Evolutionary conservation across 2,329 filamentous ascomycete species (phyloP).

Genomic region (Colletotrichum sansevieriae): DNA sequence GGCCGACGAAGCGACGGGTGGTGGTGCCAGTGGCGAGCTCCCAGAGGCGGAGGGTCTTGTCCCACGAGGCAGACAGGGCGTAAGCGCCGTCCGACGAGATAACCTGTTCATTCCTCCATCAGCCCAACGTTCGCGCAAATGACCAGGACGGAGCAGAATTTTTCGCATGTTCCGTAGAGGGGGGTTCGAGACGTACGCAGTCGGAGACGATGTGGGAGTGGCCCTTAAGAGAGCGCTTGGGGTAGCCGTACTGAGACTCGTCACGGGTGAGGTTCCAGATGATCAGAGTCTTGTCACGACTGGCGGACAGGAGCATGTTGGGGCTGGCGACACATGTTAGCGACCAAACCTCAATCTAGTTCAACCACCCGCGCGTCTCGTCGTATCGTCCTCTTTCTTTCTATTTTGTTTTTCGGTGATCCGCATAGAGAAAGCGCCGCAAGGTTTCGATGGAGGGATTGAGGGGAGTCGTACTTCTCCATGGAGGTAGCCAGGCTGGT

Average conservation of each 20-base stretch:
- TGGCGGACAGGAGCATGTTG: constrained; percentile 99
- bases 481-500: constrained; percentile 98
- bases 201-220: constrained; percentile 99
- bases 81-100: constrained; percentile 99
- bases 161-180: constrained; percentile 29
- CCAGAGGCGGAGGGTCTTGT: constrained; percentile 99
- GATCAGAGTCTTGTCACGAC: constrained; percentile 98
- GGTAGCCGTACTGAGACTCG: constrained; percentile 98
- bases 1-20: constrained; percentile 98
- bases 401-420: constrained; percentile 1
- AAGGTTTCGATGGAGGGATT: constrained; percentile 33
- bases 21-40: constrained; percentile 97
- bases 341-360: constrained; percentile 39
- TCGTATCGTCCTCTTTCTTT: constrained; percentile 26
- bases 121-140: constrained; percentile 47
- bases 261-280: constrained; percentile 99
- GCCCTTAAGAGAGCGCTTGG: constrained; percentile 97
- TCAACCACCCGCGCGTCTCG: constrained; percentile 36
- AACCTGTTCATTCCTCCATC: constrained; percentile 71
- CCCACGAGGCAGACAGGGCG: constrained; percentile 98
- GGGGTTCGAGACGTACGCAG: constrained; percentile 80
- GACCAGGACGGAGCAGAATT: neutral
- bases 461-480: constrained; percentile 82
- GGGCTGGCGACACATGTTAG: constrained; percentile 70
- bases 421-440: constrained; percentile 7